These are phyloP conservation scores for Pezicula radicicola DNA, from an alignment of 2,329 filamentous ascomycete species.

Conservation along the genomic window DNA sequence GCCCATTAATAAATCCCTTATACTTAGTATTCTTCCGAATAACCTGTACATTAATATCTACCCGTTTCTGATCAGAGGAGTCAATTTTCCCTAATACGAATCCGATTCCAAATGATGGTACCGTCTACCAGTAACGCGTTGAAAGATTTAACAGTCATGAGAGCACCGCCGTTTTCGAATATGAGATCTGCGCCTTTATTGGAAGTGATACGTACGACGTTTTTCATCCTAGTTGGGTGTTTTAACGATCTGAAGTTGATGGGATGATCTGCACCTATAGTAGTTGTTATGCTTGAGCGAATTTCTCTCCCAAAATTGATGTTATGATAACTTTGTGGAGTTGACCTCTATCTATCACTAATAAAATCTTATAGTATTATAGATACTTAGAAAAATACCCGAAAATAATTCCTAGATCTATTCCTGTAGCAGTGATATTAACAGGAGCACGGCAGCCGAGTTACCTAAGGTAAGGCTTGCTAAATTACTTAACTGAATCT, in stretches of 20 bases:
- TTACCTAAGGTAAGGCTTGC: too few species aligned
- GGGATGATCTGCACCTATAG: conserved; percentile 42
- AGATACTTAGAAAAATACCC: too few species aligned
- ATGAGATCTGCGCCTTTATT: conserved; percentile 49
- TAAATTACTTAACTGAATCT: too few species aligned
- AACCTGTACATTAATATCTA: conserved; percentile 53
- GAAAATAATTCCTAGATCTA: too few species aligned
- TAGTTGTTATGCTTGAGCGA: too few species aligned
- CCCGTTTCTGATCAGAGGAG: conserved; percentile 42
- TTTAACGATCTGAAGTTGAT: conserved; percentile 49
- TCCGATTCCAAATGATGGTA: conserved; percentile 43
- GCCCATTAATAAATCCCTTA: background rate
- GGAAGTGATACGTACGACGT: conserved; percentile 42
- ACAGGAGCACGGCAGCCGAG: too few species aligned
- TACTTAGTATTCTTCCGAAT: conserved; percentile 21
- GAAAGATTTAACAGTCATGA: conserved; percentile 48
- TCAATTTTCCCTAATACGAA: conserved; percentile 49
- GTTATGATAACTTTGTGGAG: background rate
- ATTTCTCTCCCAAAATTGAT: background rate
- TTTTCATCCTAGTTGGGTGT: conserved; percentile 48
- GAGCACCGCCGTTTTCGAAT: conserved; percentile 51
- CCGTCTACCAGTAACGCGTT: conserved; percentile 49
- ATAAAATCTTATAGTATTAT: too few species aligned
- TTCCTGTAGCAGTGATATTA: too few species aligned
- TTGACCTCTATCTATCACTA: too few species aligned